Conservation (phyloP, 352 stramenopile genomes). For the Globisporangium nagaii region DNA sequence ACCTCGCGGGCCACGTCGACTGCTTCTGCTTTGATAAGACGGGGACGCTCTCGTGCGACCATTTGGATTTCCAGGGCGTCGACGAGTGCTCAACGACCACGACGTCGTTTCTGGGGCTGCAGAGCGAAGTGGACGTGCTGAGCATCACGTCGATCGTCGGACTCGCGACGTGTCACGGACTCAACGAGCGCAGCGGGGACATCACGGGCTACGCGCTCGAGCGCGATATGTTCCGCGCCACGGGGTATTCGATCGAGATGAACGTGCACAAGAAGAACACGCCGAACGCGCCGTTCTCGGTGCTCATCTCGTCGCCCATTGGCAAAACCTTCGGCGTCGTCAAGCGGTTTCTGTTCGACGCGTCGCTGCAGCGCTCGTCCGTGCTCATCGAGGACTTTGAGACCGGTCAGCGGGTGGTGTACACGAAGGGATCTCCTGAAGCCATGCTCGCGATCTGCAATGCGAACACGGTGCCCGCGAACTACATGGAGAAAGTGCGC, state of each 20-base stretch:
- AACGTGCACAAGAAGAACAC: constrained; percentile 41
- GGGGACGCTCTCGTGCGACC: constrained; percentile 66
- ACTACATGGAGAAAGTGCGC: constrained; percentile 59
- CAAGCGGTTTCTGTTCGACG: constrained; percentile 71
- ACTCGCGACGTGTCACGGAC: constrained; percentile 62
- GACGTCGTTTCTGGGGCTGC: constrained; percentile 38
- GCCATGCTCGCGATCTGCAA: constrained; percentile 60
- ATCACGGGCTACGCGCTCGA: constrained; percentile 70
- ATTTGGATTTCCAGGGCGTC: constrained; percentile 67
- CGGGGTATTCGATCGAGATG: constrained; percentile 51
- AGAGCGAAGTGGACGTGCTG: constrained; percentile 67
- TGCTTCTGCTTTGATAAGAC: constrained; percentile 86
- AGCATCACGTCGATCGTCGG: constrained; percentile 53
- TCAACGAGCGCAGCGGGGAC: constrained; percentile 41
- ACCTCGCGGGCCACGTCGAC: constrained; percentile 60
- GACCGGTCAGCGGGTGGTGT: constrained; percentile 48
- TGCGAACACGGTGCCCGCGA: constrained; percentile 45
- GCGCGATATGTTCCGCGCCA: constrained; percentile 66
- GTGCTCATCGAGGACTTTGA: constrained; percentile 71
- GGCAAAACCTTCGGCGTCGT: constrained; percentile 65
- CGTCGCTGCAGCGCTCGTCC: constrained; percentile 56
- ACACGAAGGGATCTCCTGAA: constrained; percentile 69
- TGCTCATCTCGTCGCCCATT: constrained; percentile 63
- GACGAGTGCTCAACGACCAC: constrained; percentile 42
- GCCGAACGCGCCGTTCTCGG: constrained; percentile 48